Conservation (phyloP, 164 flowering plant genomes). For the Vitis rotundifolia region DNA sequence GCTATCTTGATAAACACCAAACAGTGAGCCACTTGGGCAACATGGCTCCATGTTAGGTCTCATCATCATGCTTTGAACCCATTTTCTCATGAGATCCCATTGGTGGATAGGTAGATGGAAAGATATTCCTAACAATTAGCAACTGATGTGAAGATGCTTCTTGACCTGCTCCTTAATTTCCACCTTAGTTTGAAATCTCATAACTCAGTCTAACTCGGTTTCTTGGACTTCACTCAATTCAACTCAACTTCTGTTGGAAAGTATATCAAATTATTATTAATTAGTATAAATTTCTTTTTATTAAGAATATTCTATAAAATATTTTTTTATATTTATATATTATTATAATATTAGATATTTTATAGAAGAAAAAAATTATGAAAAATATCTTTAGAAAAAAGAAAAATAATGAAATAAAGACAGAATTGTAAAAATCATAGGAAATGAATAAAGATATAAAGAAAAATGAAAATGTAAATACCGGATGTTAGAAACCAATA, state of each 20-base stretch:
- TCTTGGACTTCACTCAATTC: not conserved
- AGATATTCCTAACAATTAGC: slow-evolving; percentile 1
- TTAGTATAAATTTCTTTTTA: no score
- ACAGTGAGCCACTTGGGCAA: slow-evolving; percentile 10
- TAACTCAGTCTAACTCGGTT: not conserved
- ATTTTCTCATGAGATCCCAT: not conserved
- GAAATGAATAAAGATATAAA: no score
- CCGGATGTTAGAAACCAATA: no score
- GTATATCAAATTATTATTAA: no score
- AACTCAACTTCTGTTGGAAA: not conserved
- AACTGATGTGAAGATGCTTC: slow-evolving; percentile 2
- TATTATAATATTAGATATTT: no score
- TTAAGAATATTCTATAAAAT: no score
- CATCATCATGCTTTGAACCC: slow-evolving; percentile 10
- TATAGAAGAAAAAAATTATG: no score
- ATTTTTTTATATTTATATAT: no score
- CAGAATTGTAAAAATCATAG: no score
- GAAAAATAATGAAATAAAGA: no score
- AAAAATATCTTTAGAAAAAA: no score
- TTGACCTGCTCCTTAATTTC: not conserved
- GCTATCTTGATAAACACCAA: not conserved
- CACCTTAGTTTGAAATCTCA: not conserved
- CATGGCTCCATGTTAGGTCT: slow-evolving; percentile 16
- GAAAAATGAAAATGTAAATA: no score
- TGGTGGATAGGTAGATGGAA: not conserved